Percentiles rank a stretch among this genome's conserved stretches.
These are phyloP conservation scores for Meripilus lineatus DNA, from an alignment of 1,284 basidiomycete species.

Conservation along the genomic window DNA sequence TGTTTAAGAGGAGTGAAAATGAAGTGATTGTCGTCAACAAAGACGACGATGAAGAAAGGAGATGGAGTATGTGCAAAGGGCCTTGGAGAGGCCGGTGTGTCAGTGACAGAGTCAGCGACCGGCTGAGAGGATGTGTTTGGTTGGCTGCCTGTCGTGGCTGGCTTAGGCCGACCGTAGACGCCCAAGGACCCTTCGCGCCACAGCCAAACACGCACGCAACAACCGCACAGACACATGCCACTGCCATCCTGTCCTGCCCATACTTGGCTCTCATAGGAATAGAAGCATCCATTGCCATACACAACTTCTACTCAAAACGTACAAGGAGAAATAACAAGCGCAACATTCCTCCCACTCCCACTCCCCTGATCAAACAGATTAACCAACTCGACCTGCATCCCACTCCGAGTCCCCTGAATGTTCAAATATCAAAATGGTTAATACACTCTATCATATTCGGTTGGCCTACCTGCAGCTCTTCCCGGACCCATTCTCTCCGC, in stretches of 20 bases:
- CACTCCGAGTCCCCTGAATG: constrained; percentile 16
- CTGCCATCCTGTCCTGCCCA: no score
- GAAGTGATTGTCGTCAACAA: constrained; percentile 6
- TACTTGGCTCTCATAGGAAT: no score
- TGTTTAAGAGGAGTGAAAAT: constrained; percentile 7
- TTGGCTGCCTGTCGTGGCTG: no score
- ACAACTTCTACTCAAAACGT: no score
- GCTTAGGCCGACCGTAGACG: no score
- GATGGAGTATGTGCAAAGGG: constrained; percentile 9
- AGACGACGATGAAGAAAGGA: constrained; percentile 10
- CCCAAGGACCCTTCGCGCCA: neutral
- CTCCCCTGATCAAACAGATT: constrained; percentile 64
- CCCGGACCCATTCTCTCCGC: constrained; percentile 30
- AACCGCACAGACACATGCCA: neutral
- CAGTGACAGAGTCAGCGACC: no score
- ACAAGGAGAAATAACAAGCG: constrained; percentile 43
- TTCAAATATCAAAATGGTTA: no score
- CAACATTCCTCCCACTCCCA: constrained; percentile 63
- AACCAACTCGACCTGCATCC: constrained; percentile 38
- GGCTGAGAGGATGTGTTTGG: no score
- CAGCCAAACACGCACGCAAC: neutral
- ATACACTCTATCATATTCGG: no score
- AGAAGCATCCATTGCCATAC: no score
- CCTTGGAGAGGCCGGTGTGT: no score
- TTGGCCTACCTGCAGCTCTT: constrained; percentile 23